Base-by-base conservation (phyloP, 208 protist species). In the Wallacemonas sp. region DNA sequence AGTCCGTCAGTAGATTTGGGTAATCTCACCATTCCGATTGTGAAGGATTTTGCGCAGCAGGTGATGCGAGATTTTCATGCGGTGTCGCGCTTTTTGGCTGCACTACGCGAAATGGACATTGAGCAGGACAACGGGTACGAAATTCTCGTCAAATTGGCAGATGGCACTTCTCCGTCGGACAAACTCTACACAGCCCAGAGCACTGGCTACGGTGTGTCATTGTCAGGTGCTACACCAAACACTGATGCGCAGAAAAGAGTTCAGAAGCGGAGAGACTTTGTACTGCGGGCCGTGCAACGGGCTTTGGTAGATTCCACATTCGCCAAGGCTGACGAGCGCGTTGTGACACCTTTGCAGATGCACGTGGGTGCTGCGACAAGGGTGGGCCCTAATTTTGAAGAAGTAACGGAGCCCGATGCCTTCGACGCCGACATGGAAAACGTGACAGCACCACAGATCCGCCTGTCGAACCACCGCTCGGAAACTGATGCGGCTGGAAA, bases 81-180 rank as follows among this genome's bases (percentile, higher is more conserved):
- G 8, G 69, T 91, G 2, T 68, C 74, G 14, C 85, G 81, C 60
- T 92, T 91, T 66, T 56, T 91, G 17, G 60, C 71, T 34, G 78
- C 79, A 17, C 76, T 92, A 24, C 88, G 86, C n/a, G 66, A 76
- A n/a, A 91, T 95, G 78, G 62, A 89, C 30, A 77, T 90, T 62
- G 71, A 62, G 21, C 79, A 89, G 26, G 42, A 55, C 24, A 77
- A 81, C 44, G 83, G 71, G 9, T 83, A 79, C 45, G 47, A 75
- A 30, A 84, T 86, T 24, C 68, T 86, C 30, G 55, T 69, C 53
- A 46, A 42, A 27, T 53, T 89, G 30, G 82, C 82, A 6, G 66
- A 67, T 36, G 79, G 79, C 21, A 33, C 22, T 36, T 60, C 39
- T 11, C 80, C 80, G 9, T 39, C 72, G 1, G 73, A 80, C 17